These are phyloP conservation scores for Saitozyma podzolica DNA, from an alignment of 768 basidiomycete genomes.

Conservation along the genomic window DNA sequence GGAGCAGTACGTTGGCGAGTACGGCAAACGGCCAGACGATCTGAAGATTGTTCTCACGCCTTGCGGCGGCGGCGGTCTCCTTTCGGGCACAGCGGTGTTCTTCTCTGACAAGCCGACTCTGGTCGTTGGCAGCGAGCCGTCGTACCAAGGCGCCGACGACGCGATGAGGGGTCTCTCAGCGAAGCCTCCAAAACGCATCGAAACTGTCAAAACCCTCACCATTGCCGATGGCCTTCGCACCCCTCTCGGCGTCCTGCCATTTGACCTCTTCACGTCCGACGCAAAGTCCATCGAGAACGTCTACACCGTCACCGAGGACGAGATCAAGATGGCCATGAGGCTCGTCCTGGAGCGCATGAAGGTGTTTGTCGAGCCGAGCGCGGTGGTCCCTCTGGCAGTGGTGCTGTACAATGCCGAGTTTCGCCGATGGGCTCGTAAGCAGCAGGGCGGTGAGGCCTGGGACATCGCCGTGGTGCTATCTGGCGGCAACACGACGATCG, in stretches of 20 bases:
- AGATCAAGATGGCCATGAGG: slow-evolving; percentile 36
- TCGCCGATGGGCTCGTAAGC: slow-evolving; percentile 18
- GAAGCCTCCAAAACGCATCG: slow-evolving; percentile 24
- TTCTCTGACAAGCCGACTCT: slow-evolving; percentile 24
- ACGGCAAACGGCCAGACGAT: neutral
- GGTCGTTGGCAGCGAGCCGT: slow-evolving; percentile 30
- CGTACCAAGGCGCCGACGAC: slow-evolving; percentile 36
- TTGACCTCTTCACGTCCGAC: slow-evolving; percentile 20
- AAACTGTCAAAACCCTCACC: slow-evolving; percentile 30
- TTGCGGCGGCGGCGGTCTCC: slow-evolving; percentile 36
- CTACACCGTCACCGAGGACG: slow-evolving; percentile 31
- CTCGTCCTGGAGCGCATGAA: slow-evolving; percentile 41
- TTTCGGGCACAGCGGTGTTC: slow-evolving; percentile 30
- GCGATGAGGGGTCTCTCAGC: slow-evolving; percentile 32
- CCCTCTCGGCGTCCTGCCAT: slow-evolving; percentile 29
- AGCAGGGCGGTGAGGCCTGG: slow-evolving; percentile 21
- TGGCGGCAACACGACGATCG: slow-evolving; percentile 34
- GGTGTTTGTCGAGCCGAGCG: slow-evolving; percentile 40
- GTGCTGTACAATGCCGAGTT: slow-evolving; percentile 34
- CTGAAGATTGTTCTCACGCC: slow-evolving; percentile 33
- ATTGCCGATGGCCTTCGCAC: slow-evolving; percentile 45
- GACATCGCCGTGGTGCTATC: slow-evolving; percentile 28
- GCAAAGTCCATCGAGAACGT: slow-evolving; percentile 29
- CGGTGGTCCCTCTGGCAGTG: slow-evolving; percentile 39
- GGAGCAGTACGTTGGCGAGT: slow-evolving; percentile 15